Conservation (phyloP, 2,329 filamentous ascomycete genomes). For the Daldinia eschscholtzii region DNA sequence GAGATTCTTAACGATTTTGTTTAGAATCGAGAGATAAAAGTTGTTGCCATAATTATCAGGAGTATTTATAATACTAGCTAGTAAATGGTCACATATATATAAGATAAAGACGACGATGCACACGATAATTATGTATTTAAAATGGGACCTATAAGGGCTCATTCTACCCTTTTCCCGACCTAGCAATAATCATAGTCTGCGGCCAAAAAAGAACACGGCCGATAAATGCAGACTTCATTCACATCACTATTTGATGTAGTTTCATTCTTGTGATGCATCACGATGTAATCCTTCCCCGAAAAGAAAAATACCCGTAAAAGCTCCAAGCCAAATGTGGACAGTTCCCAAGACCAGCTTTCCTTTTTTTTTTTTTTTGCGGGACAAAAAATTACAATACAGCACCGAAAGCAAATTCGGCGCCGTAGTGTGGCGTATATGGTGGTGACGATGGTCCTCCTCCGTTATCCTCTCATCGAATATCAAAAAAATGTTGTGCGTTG, state of each 20-base stretch:
- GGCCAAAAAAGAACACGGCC: neutral
- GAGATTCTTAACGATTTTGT: too few relatives aligned
- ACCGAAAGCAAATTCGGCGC: too few relatives aligned
- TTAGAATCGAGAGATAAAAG: too few relatives aligned
- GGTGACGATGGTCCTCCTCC: slow-evolving; percentile 4
- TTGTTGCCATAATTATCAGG: too few relatives aligned
- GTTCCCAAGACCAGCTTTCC: neutral
- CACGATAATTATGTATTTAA: slow-evolving; percentile 6
- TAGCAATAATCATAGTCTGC: neutral
- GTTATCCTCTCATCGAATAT: slow-evolving; percentile 7
- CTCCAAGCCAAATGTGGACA: slow-evolving; percentile 7
- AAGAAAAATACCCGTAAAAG: slow-evolving; percentile 5
- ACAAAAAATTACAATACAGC: too few relatives aligned
- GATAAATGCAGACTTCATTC: neutral
- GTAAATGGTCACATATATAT: neutral
- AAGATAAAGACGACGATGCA: neutral
- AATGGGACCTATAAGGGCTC: neutral
- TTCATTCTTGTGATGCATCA: slow-evolving; percentile 22
- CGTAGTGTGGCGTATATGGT: neutral
- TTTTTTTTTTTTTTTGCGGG: too few relatives aligned
- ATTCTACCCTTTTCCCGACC: neutral
- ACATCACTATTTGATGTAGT: slow-evolving; percentile 7
- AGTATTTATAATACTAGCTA: neutral
- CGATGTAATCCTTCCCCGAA: slow-evolving; percentile 9
- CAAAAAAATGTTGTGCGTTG: slow-evolving; percentile 20